Evolutionary conservation across 805 yeast genomes (phyloP).

Genomic region (Candida coquimbonensis): DNA sequence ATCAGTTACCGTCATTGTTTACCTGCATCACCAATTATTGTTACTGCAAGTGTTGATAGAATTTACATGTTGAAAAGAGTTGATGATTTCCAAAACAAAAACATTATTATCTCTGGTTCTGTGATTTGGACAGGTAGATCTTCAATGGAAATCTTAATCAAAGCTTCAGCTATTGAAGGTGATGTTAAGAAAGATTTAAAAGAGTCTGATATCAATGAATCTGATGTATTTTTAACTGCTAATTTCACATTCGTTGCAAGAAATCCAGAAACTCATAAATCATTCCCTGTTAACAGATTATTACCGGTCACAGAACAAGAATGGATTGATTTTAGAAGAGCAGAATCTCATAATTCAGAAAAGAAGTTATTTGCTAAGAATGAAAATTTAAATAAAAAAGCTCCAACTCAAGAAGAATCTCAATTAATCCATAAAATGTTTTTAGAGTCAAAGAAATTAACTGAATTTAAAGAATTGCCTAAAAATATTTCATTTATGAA

Average conservation of each 20-base stretch:
- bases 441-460: slow-evolving; percentile 40
- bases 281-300: slow-evolving; percentile 78
- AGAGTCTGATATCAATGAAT: slow-evolving; percentile 51
- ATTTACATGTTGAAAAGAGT: slow-evolving; percentile 80
- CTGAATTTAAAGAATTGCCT: slow-evolving; percentile 32
- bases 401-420: slow-evolving; percentile 76
- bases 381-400: slow-evolving; percentile 50
- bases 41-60: slow-evolving; percentile 91
- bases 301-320: slow-evolving; percentile 70
- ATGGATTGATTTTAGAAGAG: slow-evolving; percentile 78
- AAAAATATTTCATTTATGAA: slow-evolving; percentile 56
- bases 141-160: slow-evolving; percentile 91
- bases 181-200: slow-evolving; percentile 42
- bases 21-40: slow-evolving; percentile 95
- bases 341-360: slow-evolving; percentile 83
- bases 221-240: slow-evolving; percentile 76
- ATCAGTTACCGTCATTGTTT: slow-evolving; percentile 88
- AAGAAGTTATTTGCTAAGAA: slow-evolving; percentile 72
- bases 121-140: slow-evolving; percentile 94
- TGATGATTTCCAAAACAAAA: slow-evolving; percentile 67
- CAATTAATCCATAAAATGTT: slow-evolving; percentile 72
- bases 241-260: slow-evolving; percentile 94
- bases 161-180: slow-evolving; percentile 66
- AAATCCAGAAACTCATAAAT: slow-evolving; percentile 85
- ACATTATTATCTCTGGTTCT: slow-evolving; percentile 80